These are phyloP conservation scores for Mycena chlorophos DNA, from an alignment of 768 basidiomycete genomes.

Conservation along the genomic window DNA sequence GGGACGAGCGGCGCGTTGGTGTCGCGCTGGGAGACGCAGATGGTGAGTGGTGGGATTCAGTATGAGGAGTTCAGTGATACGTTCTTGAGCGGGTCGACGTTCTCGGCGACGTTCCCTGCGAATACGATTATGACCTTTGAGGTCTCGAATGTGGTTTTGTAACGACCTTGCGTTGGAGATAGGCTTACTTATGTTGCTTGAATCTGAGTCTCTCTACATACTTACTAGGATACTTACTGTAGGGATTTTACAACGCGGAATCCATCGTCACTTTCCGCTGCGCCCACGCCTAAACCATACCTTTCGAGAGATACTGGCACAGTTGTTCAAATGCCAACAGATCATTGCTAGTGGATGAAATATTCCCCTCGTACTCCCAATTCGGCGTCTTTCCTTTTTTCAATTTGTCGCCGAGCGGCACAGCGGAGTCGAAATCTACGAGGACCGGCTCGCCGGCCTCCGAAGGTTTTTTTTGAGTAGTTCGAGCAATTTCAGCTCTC, in stretches of 20 bases:
- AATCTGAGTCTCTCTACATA: too few relatives aligned
- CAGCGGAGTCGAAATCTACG: slow-evolving; percentile 29
- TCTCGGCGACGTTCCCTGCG: slow-evolving; percentile 15
- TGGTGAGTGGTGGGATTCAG: slow-evolving; percentile 18
- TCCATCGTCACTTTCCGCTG: too few relatives aligned
- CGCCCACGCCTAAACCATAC: too few relatives aligned
- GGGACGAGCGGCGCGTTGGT: slow-evolving; percentile 16
- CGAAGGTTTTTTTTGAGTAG: slow-evolving; percentile 15
- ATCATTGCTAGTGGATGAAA: neutral
- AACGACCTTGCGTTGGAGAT: too few relatives aligned
- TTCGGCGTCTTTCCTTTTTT: neutral
- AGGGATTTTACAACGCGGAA: too few relatives aligned
- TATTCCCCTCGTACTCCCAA: neutral
- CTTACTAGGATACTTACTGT: too few relatives aligned
- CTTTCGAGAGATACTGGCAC: too few relatives aligned
- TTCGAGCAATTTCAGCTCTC: slow-evolving; percentile 21
- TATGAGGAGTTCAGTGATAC: slow-evolving; percentile 21
- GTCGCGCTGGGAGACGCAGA: slow-evolving; percentile 22
- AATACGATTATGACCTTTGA: slow-evolving; percentile 22
- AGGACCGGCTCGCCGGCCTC: slow-evolving; percentile 23
- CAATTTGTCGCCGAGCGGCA: neutral
- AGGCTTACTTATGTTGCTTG: too few relatives aligned
- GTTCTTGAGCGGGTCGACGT: slow-evolving; percentile 18
- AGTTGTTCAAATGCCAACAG: neutral
- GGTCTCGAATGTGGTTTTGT: slow-evolving; percentile 5